Conservation (phyloP, 192 early-diverging fungal genomes). For the Chytriomyces sp. region DNA sequence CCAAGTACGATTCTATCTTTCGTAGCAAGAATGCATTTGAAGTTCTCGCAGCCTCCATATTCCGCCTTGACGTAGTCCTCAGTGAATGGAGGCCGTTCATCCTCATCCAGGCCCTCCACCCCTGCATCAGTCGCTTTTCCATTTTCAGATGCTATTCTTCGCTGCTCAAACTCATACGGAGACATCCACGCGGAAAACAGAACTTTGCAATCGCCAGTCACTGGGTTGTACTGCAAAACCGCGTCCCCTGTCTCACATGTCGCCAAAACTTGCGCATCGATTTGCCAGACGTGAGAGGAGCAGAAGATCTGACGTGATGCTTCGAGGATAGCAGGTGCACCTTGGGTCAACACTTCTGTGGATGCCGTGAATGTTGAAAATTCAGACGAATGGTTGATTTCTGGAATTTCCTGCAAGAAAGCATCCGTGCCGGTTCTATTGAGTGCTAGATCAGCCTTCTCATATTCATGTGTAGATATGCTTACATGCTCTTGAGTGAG, state of each 20-base stretch:
- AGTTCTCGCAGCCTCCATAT: slow-evolving; percentile 20
- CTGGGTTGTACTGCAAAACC: slow-evolving; percentile 41
- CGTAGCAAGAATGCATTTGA: slow-evolving; percentile 34
- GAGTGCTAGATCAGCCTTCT: too few relatives aligned
- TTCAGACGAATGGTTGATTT: background rate
- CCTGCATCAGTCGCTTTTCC: background rate
- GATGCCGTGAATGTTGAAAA: background rate
- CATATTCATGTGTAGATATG: background rate
- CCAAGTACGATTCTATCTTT: slow-evolving; percentile 38
- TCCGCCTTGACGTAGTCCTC: slow-evolving; percentile 26
- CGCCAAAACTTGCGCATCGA: slow-evolving; percentile 25
- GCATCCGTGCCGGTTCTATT: background rate
- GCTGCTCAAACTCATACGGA: slow-evolving; percentile 7
- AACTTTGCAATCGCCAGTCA: slow-evolving; percentile 25
- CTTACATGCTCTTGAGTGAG: slow-evolving; percentile 43
- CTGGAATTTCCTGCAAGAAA: background rate
- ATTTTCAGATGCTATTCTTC: background rate
- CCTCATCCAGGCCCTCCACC: background rate
- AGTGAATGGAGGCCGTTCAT: background rate
- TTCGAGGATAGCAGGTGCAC: too few relatives aligned
- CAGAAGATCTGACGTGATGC: background rate
- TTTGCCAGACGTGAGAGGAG: slow-evolving; percentile 24
- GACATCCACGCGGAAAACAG: slow-evolving; percentile 28
- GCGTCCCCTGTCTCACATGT: slow-evolving; percentile 19
- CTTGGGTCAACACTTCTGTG: too few relatives aligned